Evolutionary conservation across 2,329 filamentous ascomycete species (phyloP).

Genomic region (Fusarium duplospermum): DNA sequence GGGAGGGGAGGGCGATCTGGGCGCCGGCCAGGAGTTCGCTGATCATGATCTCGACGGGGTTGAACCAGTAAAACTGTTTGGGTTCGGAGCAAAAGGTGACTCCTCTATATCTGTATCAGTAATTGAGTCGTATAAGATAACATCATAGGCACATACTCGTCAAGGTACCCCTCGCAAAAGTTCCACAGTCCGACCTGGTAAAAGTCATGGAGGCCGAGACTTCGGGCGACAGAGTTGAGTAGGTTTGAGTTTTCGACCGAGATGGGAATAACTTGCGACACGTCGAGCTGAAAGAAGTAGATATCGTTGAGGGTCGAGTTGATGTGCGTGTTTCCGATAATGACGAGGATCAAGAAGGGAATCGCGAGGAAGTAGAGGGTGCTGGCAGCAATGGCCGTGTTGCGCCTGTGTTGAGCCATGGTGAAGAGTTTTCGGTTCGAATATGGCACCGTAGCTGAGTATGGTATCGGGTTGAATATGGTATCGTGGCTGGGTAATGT

Average conservation of each 20-base stretch:
- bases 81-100: constrained; percentile 82
- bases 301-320: constrained; percentile 72
- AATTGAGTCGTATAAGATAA: neutral
- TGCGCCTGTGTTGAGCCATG: constrained; percentile 56
- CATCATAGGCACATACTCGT: constrained; percentile 57
- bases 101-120: constrained; percentile 63
- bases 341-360: constrained; percentile 82
- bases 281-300: constrained; percentile 87
- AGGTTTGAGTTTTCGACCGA: constrained; percentile 77
- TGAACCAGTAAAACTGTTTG: constrained; percentile 85
- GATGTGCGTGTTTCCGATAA: constrained; percentile 79
- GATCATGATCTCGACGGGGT: constrained; percentile 84
- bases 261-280: constrained; percentile 82
- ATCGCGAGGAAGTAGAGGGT: constrained; percentile 79
- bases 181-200: constrained; percentile 94
- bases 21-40: constrained; percentile 85
- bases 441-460: neutral
- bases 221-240: constrained; percentile 88
- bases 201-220: constrained; percentile 90
- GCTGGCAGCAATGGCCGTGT: constrained; percentile 73
- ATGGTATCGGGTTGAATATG: neutral
- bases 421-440: neutral
- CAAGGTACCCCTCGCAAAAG: constrained; percentile 87
- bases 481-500: neutral
- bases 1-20: constrained; percentile 81